A percentile compares a stretch with the other conserved stretches of the same genome.
Evolutionary conservation across 768 basidiomycete genomes (phyloP).

Genomic region (Tylopilus sp.): DNA sequence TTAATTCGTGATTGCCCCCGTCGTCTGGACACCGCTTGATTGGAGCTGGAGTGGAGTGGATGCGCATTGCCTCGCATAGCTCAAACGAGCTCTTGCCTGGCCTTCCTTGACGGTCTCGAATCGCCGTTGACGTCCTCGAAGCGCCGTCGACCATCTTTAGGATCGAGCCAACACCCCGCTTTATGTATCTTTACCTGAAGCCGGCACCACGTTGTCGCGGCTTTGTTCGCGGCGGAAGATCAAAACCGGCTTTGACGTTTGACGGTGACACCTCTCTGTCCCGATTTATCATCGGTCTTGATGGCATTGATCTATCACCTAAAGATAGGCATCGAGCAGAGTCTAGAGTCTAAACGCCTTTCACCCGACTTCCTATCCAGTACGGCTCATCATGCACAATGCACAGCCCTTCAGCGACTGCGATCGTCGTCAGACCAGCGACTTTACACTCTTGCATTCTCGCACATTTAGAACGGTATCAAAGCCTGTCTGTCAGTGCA

Average conservation of each 20-base stretch:
- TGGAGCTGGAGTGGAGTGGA: conserved; percentile 6
- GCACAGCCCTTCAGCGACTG: too few relatives aligned
- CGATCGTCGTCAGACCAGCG: too few relatives aligned
- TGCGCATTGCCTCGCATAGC: conserved; percentile 10
- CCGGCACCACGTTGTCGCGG: not conserved
- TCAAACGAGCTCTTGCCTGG: not conserved
- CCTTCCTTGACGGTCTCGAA: not conserved
- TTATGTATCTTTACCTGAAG: conserved; percentile 6
- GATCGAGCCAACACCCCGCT: not conserved
- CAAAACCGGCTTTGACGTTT: not conserved
- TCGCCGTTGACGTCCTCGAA: conserved; percentile 1
- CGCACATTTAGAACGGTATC: too few relatives aligned
- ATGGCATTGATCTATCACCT: not conserved
- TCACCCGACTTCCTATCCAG: not conserved
- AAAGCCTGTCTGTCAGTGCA: too few relatives aligned
- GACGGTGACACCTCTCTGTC: not conserved
- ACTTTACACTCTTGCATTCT: too few relatives aligned
- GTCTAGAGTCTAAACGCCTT: too few relatives aligned
- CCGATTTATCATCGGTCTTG: not conserved
- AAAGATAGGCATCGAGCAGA: conserved; percentile 2
- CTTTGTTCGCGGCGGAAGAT: not conserved
- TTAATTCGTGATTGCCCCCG: conserved; percentile 6
- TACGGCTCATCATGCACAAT: not conserved
- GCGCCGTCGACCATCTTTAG: not conserved
- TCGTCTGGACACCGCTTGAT: conserved; percentile 16